Conservation (phyloP, 805 yeast species). For the Wickerhamomyces rabaulensis region DNA sequence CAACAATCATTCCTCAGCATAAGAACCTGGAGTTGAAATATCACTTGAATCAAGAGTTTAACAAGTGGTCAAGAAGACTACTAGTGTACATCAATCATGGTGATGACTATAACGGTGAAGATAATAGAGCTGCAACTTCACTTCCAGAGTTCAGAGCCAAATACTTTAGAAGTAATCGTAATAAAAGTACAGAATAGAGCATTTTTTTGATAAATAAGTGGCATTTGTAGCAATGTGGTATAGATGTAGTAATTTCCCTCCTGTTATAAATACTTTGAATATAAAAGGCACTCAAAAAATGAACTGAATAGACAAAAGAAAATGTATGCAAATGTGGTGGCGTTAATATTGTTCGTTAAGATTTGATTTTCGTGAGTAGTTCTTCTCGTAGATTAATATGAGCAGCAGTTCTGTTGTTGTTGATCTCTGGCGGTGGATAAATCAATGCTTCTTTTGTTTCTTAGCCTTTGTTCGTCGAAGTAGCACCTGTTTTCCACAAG, state of each 20-base stretch:
- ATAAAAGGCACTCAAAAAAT: not conserved
- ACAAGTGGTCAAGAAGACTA: constrained; percentile 88
- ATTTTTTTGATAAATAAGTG: not conserved
- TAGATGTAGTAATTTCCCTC: not conserved
- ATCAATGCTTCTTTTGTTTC: constrained; percentile 24
- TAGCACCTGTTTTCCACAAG: constrained; percentile 36
- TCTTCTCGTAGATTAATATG: constrained; percentile 9
- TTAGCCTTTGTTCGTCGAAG: constrained; percentile 25
- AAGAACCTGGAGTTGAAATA: constrained; percentile 62
- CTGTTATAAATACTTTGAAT: not conserved
- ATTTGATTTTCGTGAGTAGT: not conserved
- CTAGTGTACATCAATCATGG: constrained; percentile 73
- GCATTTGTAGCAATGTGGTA: not conserved
- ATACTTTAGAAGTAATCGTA: constrained; percentile 18
- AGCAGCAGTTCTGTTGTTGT: constrained; percentile 21
- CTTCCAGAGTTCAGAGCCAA: constrained; percentile 24
- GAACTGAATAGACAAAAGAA: not conserved
- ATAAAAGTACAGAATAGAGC: not conserved
- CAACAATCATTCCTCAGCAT: constrained; percentile 74
- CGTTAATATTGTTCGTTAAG: not conserved
- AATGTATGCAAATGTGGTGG: not conserved
- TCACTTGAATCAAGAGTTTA: constrained; percentile 80
- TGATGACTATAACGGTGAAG: constrained; percentile 44
- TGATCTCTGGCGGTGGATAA: constrained; percentile 21
- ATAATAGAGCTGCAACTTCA: constrained; percentile 28